These are phyloP conservation scores for Starmerella asiatica DNA, from an alignment of 805 yeast genomes.

Conservation along the genomic window DNA sequence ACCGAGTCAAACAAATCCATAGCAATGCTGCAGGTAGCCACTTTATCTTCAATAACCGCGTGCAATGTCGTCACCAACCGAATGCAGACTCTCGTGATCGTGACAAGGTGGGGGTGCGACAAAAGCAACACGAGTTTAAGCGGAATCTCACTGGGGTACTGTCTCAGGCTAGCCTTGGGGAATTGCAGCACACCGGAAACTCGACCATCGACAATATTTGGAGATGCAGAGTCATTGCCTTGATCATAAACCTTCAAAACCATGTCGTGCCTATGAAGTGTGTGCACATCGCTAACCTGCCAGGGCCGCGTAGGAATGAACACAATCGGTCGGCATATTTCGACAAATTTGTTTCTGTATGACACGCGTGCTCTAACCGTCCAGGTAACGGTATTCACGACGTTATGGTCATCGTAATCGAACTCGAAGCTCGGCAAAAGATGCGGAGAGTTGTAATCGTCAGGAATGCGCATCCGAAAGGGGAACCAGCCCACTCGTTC, in stretches of 20 bases:
- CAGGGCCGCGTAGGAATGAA: constrained; percentile 8
- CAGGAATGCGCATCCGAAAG: constrained; percentile 10
- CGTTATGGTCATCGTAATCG: neutral
- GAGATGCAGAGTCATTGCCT: neutral
- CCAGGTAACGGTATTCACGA: constrained; percentile 9
- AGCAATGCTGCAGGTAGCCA: neutral
- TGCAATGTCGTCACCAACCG: constrained; percentile 2
- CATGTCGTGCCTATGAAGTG: neutral
- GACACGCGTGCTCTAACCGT: constrained; percentile 5
- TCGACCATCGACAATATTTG: neutral
- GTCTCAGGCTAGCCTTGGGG: constrained; percentile 6
- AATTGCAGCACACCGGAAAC: constrained; percentile 5
- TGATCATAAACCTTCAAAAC: neutral
- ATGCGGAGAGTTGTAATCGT: constrained; percentile 6
- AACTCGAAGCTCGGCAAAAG: constrained; percentile 14
- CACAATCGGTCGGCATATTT: constrained; percentile 3
- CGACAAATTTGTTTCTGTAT: constrained; percentile 2
- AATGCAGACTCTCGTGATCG: constrained; percentile 2
- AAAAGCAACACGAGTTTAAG: constrained; percentile 4
- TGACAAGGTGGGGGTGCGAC: constrained; percentile 5
- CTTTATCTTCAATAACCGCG: constrained; percentile 2
- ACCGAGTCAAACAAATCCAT: constrained; percentile 1
- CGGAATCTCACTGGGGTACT: constrained; percentile 4
- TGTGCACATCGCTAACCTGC: neutral
- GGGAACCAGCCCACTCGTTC: constrained; percentile 5